Base-by-base conservation (phyloP, 495 filamentous ascomycete genomes). In the Annulohypoxylon maeteangense region DNA sequence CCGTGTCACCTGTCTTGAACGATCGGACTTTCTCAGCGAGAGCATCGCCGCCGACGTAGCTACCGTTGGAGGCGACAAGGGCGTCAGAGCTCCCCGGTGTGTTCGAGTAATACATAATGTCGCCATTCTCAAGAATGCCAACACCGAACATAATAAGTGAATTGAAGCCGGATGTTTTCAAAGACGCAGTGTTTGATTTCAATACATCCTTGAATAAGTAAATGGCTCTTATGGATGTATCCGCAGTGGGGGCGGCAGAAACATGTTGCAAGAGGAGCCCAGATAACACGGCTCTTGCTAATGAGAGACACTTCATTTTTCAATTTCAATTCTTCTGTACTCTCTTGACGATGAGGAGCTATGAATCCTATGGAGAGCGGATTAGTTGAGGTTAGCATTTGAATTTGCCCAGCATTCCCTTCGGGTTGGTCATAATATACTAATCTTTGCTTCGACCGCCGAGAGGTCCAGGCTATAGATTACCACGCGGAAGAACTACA, bases 71-170 rank as follows among this genome's bases (percentile, higher is more conserved):
- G 1, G 80, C 78, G 31, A 79, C 32, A 8, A 81, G 65, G 0
- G 68, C 62, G 54, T 83, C 80, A 0, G 38, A 65, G 67, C 76
- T 81, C 0, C 80, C 81, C 0, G 81, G 79, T 12, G 81, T 83
- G 57, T 81, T 83, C 38, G 80, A 83, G 68, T 82, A 82, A 65
- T 83, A 83, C 77, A 77, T 82, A 62, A 83, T 83, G 61, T 80
- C 80, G 34, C 81, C 80, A 68, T 80, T 78, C 12, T 48, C 66
- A 45, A 81, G 67, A 56, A 83, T 78, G 38, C 81, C 81, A 58
- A 83, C 69, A 16, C 79, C 79, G 50, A 82, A 82, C 10, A 83
- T 81, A 29, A 83, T 72, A 14, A 82, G 48, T 0, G 63, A 68
- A 65, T 82, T 83, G 72, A 83, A 83, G 18, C 81, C 79, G 3